Percentiles rank a stretch among this genome's conserved stretches.
These are phyloP conservation scores for Xylariomycetidae sp. DNA, from an alignment of 2,329 filamentous ascomycete species.

Conservation along the genomic window DNA sequence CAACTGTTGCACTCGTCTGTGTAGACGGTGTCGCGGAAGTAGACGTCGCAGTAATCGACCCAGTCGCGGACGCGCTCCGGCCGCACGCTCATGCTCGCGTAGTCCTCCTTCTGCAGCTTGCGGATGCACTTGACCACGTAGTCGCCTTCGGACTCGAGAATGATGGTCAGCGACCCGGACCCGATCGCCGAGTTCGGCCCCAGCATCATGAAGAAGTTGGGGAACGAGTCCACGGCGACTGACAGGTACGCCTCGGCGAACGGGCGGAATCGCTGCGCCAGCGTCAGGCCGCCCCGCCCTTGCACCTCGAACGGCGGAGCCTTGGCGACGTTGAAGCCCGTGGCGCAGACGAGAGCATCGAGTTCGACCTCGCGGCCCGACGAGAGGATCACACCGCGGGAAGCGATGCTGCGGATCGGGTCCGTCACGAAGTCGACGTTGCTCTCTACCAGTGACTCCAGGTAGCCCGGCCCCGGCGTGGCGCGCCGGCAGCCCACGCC, in stretches of 20 bases:
- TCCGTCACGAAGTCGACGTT: slow-evolving; percentile 37
- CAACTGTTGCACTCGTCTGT: slow-evolving; percentile 45
- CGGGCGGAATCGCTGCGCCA: slow-evolving; percentile 34
- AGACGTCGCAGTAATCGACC: slow-evolving; percentile 39
- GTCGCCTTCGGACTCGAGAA: slow-evolving; percentile 44
- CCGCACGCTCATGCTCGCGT: slow-evolving; percentile 39
- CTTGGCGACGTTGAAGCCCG: slow-evolving; percentile 37
- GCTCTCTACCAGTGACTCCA: slow-evolving; percentile 36
- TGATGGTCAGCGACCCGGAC: slow-evolving; percentile 40
- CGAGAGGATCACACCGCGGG: slow-evolving; percentile 29
- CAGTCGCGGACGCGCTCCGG: slow-evolving; percentile 41
- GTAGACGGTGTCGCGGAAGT: slow-evolving; percentile 46
- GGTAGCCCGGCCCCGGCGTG: slow-evolving; percentile 42
- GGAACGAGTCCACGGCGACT: slow-evolving; percentile 41
- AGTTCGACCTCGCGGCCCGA: slow-evolving; percentile 28
- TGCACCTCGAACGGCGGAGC: slow-evolving; percentile 37
- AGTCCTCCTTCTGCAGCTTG: slow-evolving; percentile 44
- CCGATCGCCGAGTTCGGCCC: slow-evolving; percentile 46
- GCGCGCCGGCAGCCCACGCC: slow-evolving; percentile 39
- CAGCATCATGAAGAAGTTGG: slow-evolving; percentile 45
- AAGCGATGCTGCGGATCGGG: slow-evolving; percentile 28
- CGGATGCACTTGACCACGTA: slow-evolving; percentile 41
- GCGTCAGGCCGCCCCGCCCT: slow-evolving; percentile 32
- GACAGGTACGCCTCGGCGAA: slow-evolving; percentile 40
- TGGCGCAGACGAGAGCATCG: slow-evolving; percentile 45